These are phyloP conservation scores for Hericium alpestre DNA, from an alignment of 768 basidiomycete species.

Conservation along the genomic window DNA sequence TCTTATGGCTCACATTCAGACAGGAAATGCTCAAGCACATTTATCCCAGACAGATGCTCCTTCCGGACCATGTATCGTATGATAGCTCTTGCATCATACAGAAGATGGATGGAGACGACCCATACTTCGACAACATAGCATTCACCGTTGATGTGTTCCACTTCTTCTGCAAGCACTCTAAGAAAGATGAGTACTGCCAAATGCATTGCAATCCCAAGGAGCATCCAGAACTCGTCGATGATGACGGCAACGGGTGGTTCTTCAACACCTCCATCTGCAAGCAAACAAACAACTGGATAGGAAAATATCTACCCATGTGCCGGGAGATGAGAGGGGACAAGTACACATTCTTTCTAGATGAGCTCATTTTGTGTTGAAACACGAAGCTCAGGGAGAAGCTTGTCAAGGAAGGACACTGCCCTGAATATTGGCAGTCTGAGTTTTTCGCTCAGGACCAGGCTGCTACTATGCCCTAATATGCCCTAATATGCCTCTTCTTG, in stretches of 20 bases:
- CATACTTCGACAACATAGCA: constrained; percentile 6
- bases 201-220: constrained; percentile 20
- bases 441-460: no score
- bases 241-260: constrained; percentile 13
- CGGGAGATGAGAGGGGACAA: constrained; percentile 16
- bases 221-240: constrained; percentile 16
- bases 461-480: no score
- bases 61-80: neutral
- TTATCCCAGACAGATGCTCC: neutral
- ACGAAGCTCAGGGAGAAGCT: no score
- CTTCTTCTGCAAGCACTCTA: constrained; percentile 14
- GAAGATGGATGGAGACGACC: neutral
- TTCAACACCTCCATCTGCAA: constrained; percentile 27
- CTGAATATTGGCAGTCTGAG: no score
- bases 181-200: constrained; percentile 16
- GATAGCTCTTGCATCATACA: neutral
- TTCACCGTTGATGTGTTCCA: constrained; percentile 17
- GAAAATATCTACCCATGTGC: constrained; percentile 20
- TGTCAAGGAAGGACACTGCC: no score
- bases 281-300: constrained; percentile 26
- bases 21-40: neutral
- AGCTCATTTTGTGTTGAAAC: constrained; percentile 19
- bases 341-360: constrained; percentile 23
- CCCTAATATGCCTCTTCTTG: no score
- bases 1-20: neutral